phyloP scores from a whole-genome alignment of 169 alveolate species.

The Eimeria tenella region DNA sequence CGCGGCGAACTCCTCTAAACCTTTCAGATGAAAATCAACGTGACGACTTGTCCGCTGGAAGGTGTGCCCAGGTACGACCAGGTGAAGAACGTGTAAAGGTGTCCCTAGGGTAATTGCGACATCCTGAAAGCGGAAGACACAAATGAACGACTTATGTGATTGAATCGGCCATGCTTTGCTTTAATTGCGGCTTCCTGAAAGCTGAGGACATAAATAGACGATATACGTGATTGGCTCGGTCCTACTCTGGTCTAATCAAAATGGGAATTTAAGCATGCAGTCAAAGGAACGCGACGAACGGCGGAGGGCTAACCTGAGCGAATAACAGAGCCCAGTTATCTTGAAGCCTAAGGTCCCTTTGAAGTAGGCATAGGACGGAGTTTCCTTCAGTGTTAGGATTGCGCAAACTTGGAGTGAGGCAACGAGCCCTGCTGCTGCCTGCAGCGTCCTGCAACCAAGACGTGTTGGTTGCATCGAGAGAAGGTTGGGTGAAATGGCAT shows the following conservation, averaged over 20 bases:
- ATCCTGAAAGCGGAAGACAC: constrained; percentile 4
- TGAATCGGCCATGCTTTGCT: too few relatives aligned
- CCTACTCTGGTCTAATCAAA: too few relatives aligned
- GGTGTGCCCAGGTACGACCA: constrained; percentile 16
- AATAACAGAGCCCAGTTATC: constrained; percentile 80
- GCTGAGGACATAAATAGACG: too few relatives aligned
- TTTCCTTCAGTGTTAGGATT: constrained; percentile 47
- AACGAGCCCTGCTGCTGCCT: constrained; percentile 43
- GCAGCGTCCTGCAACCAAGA: constrained; percentile 5
- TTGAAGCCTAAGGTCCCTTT: constrained; percentile 63
- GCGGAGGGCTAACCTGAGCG: constrained; percentile 67
- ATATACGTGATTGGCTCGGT: too few relatives aligned
- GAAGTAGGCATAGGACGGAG: constrained; percentile 47
- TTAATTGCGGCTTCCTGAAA: too few relatives aligned
- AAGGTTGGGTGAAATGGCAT: too few relatives aligned
- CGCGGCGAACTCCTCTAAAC: constrained; percentile 74
- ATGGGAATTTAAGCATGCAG: too few relatives aligned
- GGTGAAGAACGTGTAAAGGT: constrained; percentile 49
- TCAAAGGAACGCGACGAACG: too few relatives aligned
- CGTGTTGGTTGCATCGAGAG: background rate
- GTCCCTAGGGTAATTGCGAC: constrained; percentile 29
- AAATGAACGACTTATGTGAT: background rate
- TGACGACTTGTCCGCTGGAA: constrained; percentile 58
- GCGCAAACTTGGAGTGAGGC: background rate
- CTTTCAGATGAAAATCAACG: constrained; percentile 20